Evolutionary conservation across 2,329 filamentous ascomycete species (phyloP).

Genomic region (Neofusicoccum umdonicola): DNA sequence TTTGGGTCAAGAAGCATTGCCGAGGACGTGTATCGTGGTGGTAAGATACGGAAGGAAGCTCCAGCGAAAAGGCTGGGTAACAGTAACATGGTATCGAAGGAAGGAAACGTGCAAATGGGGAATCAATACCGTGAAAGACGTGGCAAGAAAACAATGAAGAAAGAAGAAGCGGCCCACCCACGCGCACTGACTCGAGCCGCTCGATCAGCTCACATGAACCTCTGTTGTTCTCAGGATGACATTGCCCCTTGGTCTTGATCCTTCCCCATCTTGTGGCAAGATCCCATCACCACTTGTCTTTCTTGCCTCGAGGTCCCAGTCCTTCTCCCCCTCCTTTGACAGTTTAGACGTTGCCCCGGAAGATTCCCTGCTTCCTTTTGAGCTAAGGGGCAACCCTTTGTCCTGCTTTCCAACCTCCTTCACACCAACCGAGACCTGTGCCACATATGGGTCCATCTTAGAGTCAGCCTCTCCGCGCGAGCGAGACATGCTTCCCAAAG

Average conservation of each 20-base stretch:
- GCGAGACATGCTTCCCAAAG: neutral
- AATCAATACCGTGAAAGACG: neutral
- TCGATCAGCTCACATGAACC: slow-evolving; percentile 3
- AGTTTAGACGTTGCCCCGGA: neutral
- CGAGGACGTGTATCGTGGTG: neutral
- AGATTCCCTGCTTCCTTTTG: neutral
- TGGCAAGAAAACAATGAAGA: neutral
- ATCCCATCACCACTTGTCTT: slow-evolving; percentile 13
- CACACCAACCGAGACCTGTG: neutral
- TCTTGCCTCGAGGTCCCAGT: slow-evolving; percentile 7
- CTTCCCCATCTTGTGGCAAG: neutral
- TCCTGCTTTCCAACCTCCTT: neutral
- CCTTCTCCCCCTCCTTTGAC: slow-evolving; percentile 5
- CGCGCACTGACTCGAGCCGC: neutral
- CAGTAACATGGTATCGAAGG: neutral
- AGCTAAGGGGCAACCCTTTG: neutral
- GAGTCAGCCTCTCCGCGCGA: neutral
- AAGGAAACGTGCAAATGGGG: neutral
- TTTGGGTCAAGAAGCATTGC: neutral
- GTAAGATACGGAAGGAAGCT: too few relatives aligned
- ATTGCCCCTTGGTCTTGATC: neutral
- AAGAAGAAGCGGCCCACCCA: neutral
- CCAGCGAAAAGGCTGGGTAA: neutral
- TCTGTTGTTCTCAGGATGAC: slow-evolving; percentile 14
- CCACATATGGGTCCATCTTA: slow-evolving; percentile 7